Evolutionary conservation across 1,284 basidiomycete species (phyloP).

Genomic region (Xerocomus amazonicus): DNA sequence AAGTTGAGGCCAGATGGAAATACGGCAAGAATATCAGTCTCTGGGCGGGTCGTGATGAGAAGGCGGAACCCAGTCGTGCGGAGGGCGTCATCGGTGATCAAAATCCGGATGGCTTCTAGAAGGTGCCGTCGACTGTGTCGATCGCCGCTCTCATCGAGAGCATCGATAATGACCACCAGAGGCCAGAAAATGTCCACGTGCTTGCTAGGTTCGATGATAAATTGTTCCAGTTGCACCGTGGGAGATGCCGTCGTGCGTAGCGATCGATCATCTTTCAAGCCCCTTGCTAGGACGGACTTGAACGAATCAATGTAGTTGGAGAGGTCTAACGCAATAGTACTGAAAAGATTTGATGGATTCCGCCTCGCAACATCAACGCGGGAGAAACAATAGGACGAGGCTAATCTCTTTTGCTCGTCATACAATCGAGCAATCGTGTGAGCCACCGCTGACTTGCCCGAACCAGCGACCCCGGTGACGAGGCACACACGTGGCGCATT

Average conservation of each 20-base stretch:
- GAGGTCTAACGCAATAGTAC: slow-evolving; percentile 3
- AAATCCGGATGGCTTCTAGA: background rate
- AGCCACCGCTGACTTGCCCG: too few species aligned
- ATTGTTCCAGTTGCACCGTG: background rate
- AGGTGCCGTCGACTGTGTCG: slow-evolving; percentile 2
- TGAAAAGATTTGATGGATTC: background rate
- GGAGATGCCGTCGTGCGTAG: slow-evolving; percentile 1
- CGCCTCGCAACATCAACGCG: background rate
- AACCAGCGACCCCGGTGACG: background rate
- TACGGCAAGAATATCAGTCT: background rate
- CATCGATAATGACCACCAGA: slow-evolving; percentile 8
- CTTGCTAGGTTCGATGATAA: slow-evolving; percentile 3
- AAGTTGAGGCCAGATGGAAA: background rate
- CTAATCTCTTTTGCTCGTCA: background rate
- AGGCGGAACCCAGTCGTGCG: slow-evolving; percentile 3
- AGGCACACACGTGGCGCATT: background rate
- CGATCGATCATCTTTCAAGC: background rate
- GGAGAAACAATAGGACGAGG: background rate
- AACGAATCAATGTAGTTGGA: background rate
- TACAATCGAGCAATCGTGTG: background rate
- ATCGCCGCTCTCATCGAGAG: slow-evolving; percentile 9
- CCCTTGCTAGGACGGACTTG: background rate
- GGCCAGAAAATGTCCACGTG: background rate
- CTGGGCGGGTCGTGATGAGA: slow-evolving; percentile 4
- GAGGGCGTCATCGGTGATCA: background rate